Conservation (phyloP, 2,329 filamentous ascomycete species). For the Colletotrichum euphorbiae region DNA sequence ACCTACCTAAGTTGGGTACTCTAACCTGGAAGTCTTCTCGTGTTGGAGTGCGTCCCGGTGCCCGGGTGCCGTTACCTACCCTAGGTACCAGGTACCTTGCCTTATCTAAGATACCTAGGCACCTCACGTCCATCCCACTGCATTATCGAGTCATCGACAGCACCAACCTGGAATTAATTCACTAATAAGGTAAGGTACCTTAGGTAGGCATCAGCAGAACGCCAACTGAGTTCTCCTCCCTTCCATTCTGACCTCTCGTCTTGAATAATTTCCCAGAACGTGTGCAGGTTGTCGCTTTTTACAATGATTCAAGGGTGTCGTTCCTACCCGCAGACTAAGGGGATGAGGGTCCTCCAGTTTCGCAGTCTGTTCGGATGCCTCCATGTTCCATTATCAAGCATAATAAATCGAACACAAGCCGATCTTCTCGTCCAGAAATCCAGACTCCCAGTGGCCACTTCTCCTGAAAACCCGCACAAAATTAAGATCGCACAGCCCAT, state of each 20-base stretch:
- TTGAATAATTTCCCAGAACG: no score
- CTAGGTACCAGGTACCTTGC: no score
- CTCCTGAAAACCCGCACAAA: conserved; percentile 7
- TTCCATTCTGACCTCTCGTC: no score
- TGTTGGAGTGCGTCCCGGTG: conserved; percentile 6
- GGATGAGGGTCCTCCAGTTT: conserved; percentile 24
- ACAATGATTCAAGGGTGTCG: conserved; percentile 23
- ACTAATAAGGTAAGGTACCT: no score
- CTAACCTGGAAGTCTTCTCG: conserved; percentile 21
- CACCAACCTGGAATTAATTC: not conserved
- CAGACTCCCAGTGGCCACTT: conserved; percentile 18
- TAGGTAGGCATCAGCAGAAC: no score
- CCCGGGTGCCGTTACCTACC: no score
- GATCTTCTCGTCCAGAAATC: not conserved
- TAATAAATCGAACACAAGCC: conserved; percentile 31
- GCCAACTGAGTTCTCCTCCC: no score
- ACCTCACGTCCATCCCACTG: not conserved
- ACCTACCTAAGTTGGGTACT: no score
- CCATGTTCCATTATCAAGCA: conserved; percentile 32
- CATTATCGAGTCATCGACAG: conserved; percentile 12
- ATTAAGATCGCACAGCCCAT: not conserved
- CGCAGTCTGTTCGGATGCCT: conserved; percentile 33
- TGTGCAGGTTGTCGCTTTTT: not conserved
- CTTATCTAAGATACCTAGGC: no score
- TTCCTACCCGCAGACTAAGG: conserved; percentile 28